Percentiles rank a stretch among this genome's conserved stretches.
These are phyloP conservation scores for Plectosphaerella cucumerina DNA, from an alignment of 2,329 filamentous ascomycete species.

Conservation along the genomic window DNA sequence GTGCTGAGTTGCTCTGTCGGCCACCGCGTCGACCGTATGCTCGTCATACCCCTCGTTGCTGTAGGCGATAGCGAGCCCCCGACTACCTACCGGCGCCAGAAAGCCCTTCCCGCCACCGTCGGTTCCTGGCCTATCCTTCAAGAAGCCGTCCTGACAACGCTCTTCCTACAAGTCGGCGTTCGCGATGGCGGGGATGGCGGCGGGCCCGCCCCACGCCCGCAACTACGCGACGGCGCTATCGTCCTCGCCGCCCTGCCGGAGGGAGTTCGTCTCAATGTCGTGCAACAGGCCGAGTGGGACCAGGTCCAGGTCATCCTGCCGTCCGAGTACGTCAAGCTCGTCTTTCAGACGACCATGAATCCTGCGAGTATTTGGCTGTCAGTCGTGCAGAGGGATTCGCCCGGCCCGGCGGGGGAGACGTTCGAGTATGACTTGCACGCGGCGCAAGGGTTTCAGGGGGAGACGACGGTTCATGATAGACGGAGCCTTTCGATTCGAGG, in stretches of 20 bases:
- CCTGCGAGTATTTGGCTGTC: no score
- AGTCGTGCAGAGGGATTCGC: no score
- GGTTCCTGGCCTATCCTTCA: neutral
- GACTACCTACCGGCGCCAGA: neutral
- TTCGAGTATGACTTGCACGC: no score
- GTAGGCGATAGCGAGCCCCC: neutral
- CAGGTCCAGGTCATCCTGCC: neutral
- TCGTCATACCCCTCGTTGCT: neutral
- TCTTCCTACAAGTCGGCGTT: neutral
- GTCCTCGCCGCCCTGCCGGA: neutral
- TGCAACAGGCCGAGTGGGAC: neutral
- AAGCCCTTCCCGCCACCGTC: neutral
- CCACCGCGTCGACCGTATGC: neutral
- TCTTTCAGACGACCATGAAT: no score
- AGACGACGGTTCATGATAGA: no score
- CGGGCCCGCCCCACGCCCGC: neutral
- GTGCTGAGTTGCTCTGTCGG: neutral
- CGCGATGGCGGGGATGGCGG: neutral
- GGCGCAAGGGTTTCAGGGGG: no score
- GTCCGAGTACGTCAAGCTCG: no score
- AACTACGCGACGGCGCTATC: neutral
- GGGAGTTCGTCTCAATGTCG: neutral
- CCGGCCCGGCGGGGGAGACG: no score
- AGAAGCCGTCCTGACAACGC: neutral
- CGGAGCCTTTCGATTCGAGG: no score